These are phyloP conservation scores for Daldinia childiae DNA, from an alignment of 495 filamentous ascomycete species.

Conservation along the genomic window DNA sequence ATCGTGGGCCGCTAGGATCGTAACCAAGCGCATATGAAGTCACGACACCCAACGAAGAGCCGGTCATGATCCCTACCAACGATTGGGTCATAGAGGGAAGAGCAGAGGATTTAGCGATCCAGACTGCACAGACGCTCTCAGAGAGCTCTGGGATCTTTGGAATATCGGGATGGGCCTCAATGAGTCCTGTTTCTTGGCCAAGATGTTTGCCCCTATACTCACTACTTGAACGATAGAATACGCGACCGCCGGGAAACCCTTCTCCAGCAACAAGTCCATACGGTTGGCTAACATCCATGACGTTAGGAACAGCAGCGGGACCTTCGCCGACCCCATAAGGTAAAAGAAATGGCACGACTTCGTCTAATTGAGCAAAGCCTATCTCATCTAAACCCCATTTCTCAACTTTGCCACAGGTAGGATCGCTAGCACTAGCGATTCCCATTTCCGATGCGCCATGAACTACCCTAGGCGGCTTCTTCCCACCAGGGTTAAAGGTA, in stretches of 20 bases:
- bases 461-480: slow-evolving; percentile 77
- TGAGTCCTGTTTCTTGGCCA: slow-evolving; percentile 58
- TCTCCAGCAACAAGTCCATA: slow-evolving; percentile 87
- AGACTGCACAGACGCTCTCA: slow-evolving; percentile 78
- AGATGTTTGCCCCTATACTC: slow-evolving; percentile 84
- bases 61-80: slow-evolving; percentile 81
- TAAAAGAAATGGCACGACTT: slow-evolving; percentile 75
- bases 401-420: slow-evolving; percentile 78
- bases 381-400: slow-evolving; percentile 84
- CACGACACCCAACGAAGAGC: slow-evolving; percentile 87
- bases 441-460: slow-evolving; percentile 83
- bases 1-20: slow-evolving; percentile 70
- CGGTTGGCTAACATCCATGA: slow-evolving; percentile 86
- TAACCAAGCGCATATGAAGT: slow-evolving; percentile 82
- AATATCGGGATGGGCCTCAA: slow-evolving; percentile 67
- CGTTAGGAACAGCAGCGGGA: slow-evolving; percentile 77
- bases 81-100: slow-evolving; percentile 79
- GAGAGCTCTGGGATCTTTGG: slow-evolving; percentile 70
- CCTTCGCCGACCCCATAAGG: slow-evolving; percentile 82
- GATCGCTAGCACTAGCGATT: slow-evolving; percentile 76
- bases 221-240: slow-evolving; percentile 76
- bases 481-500: slow-evolving; percentile 68
- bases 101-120: slow-evolving; percentile 86
- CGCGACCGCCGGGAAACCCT: slow-evolving; percentile 80
- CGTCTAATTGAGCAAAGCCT: slow-evolving; percentile 76